Base-by-base conservation (phyloP, 2,329 filamentous ascomycete genomes). In the Ascochyta koolunga region DNA sequence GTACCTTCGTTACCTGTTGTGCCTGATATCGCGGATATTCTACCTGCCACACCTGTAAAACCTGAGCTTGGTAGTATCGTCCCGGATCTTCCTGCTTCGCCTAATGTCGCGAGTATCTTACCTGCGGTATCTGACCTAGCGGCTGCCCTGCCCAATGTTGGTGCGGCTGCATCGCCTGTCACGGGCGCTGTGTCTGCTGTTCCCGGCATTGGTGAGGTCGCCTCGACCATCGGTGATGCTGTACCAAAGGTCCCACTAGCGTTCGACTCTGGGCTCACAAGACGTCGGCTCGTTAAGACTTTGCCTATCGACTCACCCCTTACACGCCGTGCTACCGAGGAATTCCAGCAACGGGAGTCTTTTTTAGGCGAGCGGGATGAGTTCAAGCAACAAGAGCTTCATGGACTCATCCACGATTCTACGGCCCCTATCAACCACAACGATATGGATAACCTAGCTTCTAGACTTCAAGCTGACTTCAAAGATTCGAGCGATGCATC, bases 331-430 rank as follows among this genome's bases (percentile, higher is more conserved):
- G 24, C 33, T n/a, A n/a, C 15, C 2, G 25, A 41, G 24, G 32
- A 38, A 11, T 19, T 39, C 11, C 50, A 53, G 32, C 50, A 51
- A 40, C 45, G 49, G 49, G 44, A 54, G 38, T 43, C 50, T 43
- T 48, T 54, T 46, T 33, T 54, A 40, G 41, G 51, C 24, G 40
- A 49, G 40, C 40, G 45, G 35, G 45, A 41, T 46, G 51, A 54
- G 45, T 50, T 40, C 8, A 41, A 49, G 18, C 40, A 43, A 41
- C 16, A 29, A 5, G 46, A 54, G 29, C 24, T 54, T 19, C 16
- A 41, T 32, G 36, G 22, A 16, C 51, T 54, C 36, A 38, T 54
- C 36, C 45, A 46, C 3, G 41, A 54, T 16, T 45, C 40, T 8
- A 41, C 46, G 4, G 18, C 39, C 3, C 45, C 51, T 15, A 22